These are phyloP conservation scores for Odonthalia washingtoniensis DNA, from an alignment of 31 red algal genomes.

Conservation along the genomic window DNA sequence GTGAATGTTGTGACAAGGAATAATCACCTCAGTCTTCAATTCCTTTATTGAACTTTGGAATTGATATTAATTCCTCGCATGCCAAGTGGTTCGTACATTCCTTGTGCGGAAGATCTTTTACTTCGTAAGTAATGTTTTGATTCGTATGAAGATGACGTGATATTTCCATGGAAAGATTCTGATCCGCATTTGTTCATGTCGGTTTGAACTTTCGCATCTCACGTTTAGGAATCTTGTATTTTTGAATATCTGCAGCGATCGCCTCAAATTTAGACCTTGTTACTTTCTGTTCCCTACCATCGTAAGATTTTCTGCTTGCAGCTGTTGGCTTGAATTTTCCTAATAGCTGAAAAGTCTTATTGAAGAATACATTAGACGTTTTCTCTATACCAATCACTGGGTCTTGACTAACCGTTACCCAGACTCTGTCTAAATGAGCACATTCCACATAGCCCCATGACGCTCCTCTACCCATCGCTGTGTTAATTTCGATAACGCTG, in stretches of 20 bases:
- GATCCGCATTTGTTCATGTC: background rate
- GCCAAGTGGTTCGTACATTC: no score
- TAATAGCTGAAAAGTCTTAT: background rate
- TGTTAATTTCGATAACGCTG: no score
- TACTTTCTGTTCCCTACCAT: background rate
- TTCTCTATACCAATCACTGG: background rate
- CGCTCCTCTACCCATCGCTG: background rate
- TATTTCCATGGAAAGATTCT: background rate
- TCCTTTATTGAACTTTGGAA: background rate
- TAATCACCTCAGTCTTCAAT: background rate
- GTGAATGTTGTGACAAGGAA: no score
- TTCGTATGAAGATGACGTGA: background rate
- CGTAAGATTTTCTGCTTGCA: background rate
- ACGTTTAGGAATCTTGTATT: background rate
- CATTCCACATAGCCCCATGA: background rate
- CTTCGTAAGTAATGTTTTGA: background rate
- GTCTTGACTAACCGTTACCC: background rate
- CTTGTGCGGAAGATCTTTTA: background rate
- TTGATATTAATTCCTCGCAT: background rate
- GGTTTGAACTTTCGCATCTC: background rate
- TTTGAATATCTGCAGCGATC: background rate
- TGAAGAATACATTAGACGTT: background rate
- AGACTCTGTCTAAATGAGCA: background rate
- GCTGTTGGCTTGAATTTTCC: background rate
- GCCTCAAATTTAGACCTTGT: background rate